Evolutionary conservation across 108 stramenopile genomes (phyloP).

Genomic region (Fragilariopsis cylindrus): DNA sequence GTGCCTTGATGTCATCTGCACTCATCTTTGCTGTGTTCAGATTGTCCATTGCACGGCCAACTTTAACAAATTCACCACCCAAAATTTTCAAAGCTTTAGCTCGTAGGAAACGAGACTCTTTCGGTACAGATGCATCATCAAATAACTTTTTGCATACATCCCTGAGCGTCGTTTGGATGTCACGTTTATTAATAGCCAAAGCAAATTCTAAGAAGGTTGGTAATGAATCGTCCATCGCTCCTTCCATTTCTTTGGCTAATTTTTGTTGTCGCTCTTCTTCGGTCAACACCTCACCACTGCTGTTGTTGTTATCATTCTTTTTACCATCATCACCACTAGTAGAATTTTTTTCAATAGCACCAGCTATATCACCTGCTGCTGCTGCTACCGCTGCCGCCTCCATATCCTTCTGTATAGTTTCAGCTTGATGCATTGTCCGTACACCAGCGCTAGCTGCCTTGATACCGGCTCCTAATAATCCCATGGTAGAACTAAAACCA

Average conservation of each 20-base stretch:
- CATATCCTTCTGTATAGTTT: conserved; percentile 54
- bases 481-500: conserved; percentile 51
- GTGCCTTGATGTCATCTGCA: conserved; percentile 72
- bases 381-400: conserved; percentile 33
- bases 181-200: conserved; percentile 80
- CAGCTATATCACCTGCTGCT: conserved; percentile 16
- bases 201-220: conserved; percentile 79
- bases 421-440: conserved; percentile 76
- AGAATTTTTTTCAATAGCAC: conserved; percentile 1
- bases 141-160: conserved; percentile 78
- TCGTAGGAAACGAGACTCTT: conserved; percentile 52
- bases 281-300: background rate
- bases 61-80: conserved; percentile 59
- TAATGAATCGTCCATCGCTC: conserved; percentile 66
- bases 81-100: conserved; percentile 69
- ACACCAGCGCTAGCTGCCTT: conserved; percentile 68
- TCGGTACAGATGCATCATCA: conserved; percentile 66
- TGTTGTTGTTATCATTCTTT: background rate
- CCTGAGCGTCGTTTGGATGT: conserved; percentile 74
- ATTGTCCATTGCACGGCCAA: conserved; percentile 46
- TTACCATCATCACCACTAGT: conserved; percentile 18
- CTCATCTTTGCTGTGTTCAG: conserved; percentile 26
- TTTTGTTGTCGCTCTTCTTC: conserved; percentile 62
- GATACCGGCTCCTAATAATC: conserved; percentile 69
- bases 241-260: conserved; percentile 45